Evolutionary conservation across 768 basidiomycete species (phyloP).

Genomic region (Mycena floridula): DNA sequence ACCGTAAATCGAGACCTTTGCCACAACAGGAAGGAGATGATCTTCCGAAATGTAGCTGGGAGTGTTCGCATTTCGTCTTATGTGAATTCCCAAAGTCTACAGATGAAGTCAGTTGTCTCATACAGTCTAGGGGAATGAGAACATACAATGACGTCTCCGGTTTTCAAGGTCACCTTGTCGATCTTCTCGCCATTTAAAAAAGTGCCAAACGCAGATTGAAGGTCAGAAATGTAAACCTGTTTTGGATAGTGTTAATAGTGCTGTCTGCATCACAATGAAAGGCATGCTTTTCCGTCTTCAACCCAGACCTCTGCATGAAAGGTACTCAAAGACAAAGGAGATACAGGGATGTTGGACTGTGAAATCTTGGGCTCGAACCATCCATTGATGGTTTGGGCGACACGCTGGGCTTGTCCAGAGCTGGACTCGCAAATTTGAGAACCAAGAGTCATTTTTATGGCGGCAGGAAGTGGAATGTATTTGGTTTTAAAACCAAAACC

Average conservation of each 20-base stretch:
- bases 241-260: constrained; percentile 1
- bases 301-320: constrained; percentile 44
- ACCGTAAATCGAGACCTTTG: constrained; percentile 30
- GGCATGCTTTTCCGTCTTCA: constrained; percentile 33
- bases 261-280: constrained; percentile 1
- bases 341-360: constrained; percentile 20
- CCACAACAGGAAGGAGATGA: constrained; percentile 41
- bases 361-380: constrained; percentile 31
- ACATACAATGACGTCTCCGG: constrained; percentile 40
- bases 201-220: constrained; percentile 40
- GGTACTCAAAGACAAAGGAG: constrained; percentile 34
- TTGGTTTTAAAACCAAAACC: constrained; percentile 18
- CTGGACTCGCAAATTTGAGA: constrained; percentile 12
- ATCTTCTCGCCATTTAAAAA: constrained; percentile 39
- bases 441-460: constrained; percentile 25
- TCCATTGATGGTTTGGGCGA: constrained; percentile 29
- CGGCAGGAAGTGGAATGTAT: constrained; percentile 23
- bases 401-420: constrained; percentile 12
- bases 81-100: constrained; percentile 31
- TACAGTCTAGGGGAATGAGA: background rate
- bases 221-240: constrained; percentile 42
- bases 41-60: constrained; percentile 32
- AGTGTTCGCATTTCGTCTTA: constrained; percentile 32
- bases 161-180: constrained; percentile 28
- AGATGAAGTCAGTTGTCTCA: constrained; percentile 5